Percentiles rank a stretch among this genome's conserved stretches.
phyloP scores from a whole-genome alignment of 2,329 filamentous ascomycete genomes.

The Cryphonectria naterciae region DNA sequence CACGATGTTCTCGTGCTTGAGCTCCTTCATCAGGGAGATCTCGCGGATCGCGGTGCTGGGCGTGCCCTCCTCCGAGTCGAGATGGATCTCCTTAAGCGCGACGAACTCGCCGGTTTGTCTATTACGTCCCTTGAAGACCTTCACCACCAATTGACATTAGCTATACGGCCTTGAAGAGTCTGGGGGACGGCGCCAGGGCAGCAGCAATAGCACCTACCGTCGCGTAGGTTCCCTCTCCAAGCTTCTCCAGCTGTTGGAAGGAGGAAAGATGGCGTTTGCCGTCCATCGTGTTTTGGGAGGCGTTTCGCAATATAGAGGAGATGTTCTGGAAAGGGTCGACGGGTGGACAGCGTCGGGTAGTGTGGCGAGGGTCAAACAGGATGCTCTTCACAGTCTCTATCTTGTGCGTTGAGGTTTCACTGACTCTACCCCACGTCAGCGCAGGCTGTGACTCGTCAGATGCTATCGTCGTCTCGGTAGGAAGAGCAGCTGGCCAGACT shows the following conservation, averaged over 20 bases:
- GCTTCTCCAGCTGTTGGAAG: constrained; percentile 98
- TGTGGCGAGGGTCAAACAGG: constrained; percentile 45
- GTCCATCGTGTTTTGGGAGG: constrained; percentile 67
- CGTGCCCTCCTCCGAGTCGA: constrained; percentile 97
- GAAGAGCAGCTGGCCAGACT: background rate
- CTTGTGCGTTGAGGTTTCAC: constrained; percentile 31
- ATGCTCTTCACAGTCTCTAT: constrained; percentile 44
- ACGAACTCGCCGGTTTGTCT: constrained; percentile 96
- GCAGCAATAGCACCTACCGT: constrained; percentile 65
- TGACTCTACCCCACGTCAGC: background rate
- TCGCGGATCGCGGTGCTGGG: constrained; percentile 97
- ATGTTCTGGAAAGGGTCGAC: constrained; percentile 38
- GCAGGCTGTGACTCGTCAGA: constrained; percentile 1
- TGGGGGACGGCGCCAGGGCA: constrained; percentile 17
- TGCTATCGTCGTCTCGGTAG: background rate
- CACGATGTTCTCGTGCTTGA: constrained; percentile 98
- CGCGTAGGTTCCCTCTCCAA: constrained; percentile 97
- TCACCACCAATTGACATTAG: constrained; percentile 7
- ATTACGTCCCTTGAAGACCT: constrained; percentile 98
- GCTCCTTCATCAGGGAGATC: constrained; percentile 98
- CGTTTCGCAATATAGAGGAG: constrained; percentile 35
- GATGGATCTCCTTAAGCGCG: constrained; percentile 96
- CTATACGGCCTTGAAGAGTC: background rate
- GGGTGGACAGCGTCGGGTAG: constrained; percentile 33
- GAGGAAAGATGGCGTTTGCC: constrained; percentile 91